Base-by-base conservation (phyloP, 1,139 yeast genomes). In the Scheffersomyces stambukii region DNA sequence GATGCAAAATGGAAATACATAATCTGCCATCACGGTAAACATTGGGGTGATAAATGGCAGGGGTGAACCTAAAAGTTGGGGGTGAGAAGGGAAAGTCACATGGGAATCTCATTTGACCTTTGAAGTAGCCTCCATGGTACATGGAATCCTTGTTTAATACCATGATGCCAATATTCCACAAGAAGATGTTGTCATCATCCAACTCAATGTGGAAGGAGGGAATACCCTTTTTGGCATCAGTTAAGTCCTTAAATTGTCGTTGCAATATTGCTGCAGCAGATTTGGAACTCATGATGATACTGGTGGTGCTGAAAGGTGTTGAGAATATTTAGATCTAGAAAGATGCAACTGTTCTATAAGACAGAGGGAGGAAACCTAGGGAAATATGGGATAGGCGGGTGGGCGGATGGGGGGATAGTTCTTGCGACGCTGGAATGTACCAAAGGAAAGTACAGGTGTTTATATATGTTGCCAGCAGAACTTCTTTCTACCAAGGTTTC, bases 71-170 rank as follows among this genome's bases (percentile, higher is more conserved):
- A 62, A 88, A 89, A 26, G 81, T 77, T 28, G 97, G 97, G 16
- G 97, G 97, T 11, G 84, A 67, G 54, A 76, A 89, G 2, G 97
- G 97, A 60, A 81, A 89, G 57, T 88, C 96, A 20, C 70, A 64
- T 3, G 97, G 97, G 60, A 89, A 89, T 44, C 82, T 70, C 95
- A 89, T 85, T 55, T 85, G 94, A 15, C 95, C 96, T 54, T 80
- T 84, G 61, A 89, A 83, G 57, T 84, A 89, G n/a, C 96, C 97
- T 27, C 96, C 96, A 50, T 89, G 88, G 61, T 85, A 89, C 47
- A 84, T 81, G 16, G 95, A 84, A 41, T 86, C 96, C 46, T 82
- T 81, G 55, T 84, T 83, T 35, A 86, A 71, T 16, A 89, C 94
- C 88, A 88, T 86, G 36, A 89, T 85, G 13, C 96, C 96, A 36